phyloP scores from a whole-genome alignment of 2,329 filamentous ascomycete genomes.

The Scleromitrula shiraiana region DNA sequence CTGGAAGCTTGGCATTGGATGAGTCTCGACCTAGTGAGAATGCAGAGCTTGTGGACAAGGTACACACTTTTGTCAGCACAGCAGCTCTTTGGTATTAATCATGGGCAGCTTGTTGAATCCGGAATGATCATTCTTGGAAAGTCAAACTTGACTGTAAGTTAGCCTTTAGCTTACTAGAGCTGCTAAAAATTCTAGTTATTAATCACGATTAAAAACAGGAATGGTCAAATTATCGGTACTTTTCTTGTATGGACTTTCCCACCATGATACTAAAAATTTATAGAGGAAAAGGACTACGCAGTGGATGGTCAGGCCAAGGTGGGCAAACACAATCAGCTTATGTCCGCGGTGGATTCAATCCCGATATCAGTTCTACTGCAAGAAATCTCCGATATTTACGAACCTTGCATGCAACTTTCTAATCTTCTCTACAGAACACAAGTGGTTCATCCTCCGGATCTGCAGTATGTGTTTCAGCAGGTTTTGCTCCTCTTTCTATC shows the following conservation, averaged over 20 bases:
- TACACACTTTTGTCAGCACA: no score
- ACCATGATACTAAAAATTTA: no score
- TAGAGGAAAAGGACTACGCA: not conserved
- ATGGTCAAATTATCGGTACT: slow-evolving; percentile 1
- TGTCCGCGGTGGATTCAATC: slow-evolving; percentile 7
- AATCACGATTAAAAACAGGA: slow-evolving; percentile 4
- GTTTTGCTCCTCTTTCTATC: slow-evolving; percentile 5
- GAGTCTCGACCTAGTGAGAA: slow-evolving; percentile 36
- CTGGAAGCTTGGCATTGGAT: slow-evolving; percentile 57
- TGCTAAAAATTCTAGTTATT: not conserved
- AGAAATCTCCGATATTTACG: not conserved
- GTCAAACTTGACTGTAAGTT: slow-evolving; percentile 10
- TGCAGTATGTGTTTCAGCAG: slow-evolving; percentile 3
- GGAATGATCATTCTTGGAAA: slow-evolving; percentile 16
- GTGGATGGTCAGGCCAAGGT: slow-evolving; percentile 10
- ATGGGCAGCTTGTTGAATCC: slow-evolving; percentile 7
- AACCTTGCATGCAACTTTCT: not conserved
- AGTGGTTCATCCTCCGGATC: slow-evolving; percentile 49
- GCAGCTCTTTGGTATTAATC: not conserved
- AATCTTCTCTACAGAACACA: slow-evolving; percentile 24
- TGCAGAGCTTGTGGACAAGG: slow-evolving; percentile 6
- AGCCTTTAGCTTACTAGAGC: not conserved
- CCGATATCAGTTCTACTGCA: slow-evolving; percentile 10
- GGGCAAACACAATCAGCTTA: slow-evolving; percentile 16
- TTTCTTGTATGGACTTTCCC: no score